A percentile compares a stretch with the other conserved stretches of the same genome.
Conservation (phyloP, 441 rosid species). For the Gossypium gossypioides region DNA sequence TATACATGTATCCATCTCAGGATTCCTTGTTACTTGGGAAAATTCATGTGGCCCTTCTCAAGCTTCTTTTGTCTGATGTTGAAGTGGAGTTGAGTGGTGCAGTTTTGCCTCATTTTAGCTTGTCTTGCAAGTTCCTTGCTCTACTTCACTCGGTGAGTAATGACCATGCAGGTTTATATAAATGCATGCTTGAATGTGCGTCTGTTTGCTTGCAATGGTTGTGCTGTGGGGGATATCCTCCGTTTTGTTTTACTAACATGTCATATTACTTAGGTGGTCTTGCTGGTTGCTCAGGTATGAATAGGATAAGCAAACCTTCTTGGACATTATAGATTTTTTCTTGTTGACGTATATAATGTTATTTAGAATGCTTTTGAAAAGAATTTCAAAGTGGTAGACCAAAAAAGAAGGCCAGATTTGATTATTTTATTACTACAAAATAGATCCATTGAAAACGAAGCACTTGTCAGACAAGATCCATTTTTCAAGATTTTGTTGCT, state of each 20-base stretch:
- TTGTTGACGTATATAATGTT: neutral
- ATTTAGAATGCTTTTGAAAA: neutral
- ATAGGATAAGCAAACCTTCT: constrained; percentile 2
- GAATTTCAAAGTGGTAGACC: neutral
- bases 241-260: neutral
- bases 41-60: constrained; percentile 73
- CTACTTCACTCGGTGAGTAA: constrained; percentile 78
- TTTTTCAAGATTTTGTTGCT: neutral
- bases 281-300: neutral
- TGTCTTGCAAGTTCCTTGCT: constrained; percentile 88
- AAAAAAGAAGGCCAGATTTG: neutral
- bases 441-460: neutral
- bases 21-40: constrained; percentile 84
- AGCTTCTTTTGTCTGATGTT: constrained; percentile 67
- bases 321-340: neutral
- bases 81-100: constrained; percentile 52
- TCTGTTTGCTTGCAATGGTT: neutral
- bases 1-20: constrained; percentile 26
- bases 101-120: constrained; percentile 37
- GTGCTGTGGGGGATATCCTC: neutral
- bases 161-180: neutral
- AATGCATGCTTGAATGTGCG: neutral
- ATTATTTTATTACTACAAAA: neutral
- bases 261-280: neutral
- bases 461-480: neutral